Evolutionary conservation across 768 basidiomycete species (phyloP).

Genomic region (Podaxis sp.): DNA sequence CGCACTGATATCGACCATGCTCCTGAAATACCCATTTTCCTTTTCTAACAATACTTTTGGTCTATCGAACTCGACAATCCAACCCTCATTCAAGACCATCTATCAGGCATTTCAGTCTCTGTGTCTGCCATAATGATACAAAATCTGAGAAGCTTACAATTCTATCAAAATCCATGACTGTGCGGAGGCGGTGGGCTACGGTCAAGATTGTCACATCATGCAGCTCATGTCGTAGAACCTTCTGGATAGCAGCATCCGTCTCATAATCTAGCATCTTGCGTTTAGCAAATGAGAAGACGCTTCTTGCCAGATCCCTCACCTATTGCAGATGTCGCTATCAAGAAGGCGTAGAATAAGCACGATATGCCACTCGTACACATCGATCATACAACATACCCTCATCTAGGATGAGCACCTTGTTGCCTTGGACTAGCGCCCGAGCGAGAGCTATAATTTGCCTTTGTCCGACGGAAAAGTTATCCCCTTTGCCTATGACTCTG

Average conservation of each 20-base stretch:
- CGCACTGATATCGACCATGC: conserved; percentile 43
- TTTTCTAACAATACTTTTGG: conserved; percentile 48
- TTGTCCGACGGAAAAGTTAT: conserved; percentile 78
- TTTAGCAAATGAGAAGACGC: not conserved
- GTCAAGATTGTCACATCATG: conserved; percentile 61
- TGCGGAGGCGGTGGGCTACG: conserved; percentile 70
- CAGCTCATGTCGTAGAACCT: conserved; percentile 66
- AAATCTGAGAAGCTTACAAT: conserved; percentile 32
- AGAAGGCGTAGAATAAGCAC: not conserved
- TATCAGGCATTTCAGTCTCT: conserved; percentile 18
- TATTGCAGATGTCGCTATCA: conserved; percentile 45
- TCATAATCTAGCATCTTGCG: conserved; percentile 41
- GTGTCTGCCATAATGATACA: not conserved
- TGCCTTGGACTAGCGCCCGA: conserved; percentile 57
- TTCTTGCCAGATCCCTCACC: conserved; percentile 29
- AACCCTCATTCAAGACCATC: conserved; percentile 59
- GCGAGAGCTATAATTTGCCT: conserved; percentile 70
- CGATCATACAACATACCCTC: conserved; percentile 38
- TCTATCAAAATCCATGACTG: conserved; percentile 65
- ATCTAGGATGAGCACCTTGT: conserved; percentile 61
- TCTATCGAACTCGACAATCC: conserved; percentile 55
- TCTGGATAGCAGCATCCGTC: conserved; percentile 71
- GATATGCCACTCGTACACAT: not conserved
- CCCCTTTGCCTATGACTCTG: conserved; percentile 51
- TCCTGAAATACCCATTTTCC: conserved; percentile 36